Base-by-base conservation (phyloP, 345 rosid genomes). In the Limnanthes douglasii region DNA sequence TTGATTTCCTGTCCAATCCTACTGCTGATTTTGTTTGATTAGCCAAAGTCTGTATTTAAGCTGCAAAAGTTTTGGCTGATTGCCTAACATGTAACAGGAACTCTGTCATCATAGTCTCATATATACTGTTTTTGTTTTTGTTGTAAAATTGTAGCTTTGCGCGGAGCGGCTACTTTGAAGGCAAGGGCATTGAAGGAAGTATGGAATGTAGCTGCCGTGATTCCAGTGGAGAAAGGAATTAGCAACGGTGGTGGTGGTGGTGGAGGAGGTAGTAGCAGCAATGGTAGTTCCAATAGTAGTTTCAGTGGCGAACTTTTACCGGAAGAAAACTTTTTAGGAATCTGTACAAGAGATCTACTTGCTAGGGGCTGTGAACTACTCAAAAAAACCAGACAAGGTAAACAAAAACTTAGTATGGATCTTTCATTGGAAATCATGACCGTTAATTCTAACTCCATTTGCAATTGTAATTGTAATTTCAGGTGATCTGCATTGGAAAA, bases 401-500 rank as follows among this genome's bases (percentile, higher is more conserved):
- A 46, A 18, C 12, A 22, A 21, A 9, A 20, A 34, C 9, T 36
- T 6, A 2, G n/a, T n/a, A n/a, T n/a, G n/a, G n/a, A n/a, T n/a
- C n/a, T n/a, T n/a, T n/a, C n/a, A n/a, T n/a, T n/a, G n/a, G n/a
- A n/a, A n/a, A n/a, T n/a, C n/a, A n/a, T n/a, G n/a, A n/a, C n/a
- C n/a, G n/a, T n/a, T n/a, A n/a, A n/a, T n/a, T n/a, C n/a, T n/a
- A n/a, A n/a, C n/a, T n/a, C n/a, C n/a, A n/a, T n/a, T n/a, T 21
- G 9, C 9, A 1, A 52, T 48, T 47, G 25, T 54, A 54, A 14
- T 42, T 29, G 28, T 38, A 8, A 43, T 45, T 60, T 60, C 84
- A 90, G 98, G 98, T 43, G 95, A 84, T 60, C 86, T 90, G 6
- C 99, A 85, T 45, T 78, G 85, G 99, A 92, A 92, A 45, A 41